Conservation (phyloP, 2,329 filamentous ascomycete species). For the Leptodontidium sp. region DNA sequence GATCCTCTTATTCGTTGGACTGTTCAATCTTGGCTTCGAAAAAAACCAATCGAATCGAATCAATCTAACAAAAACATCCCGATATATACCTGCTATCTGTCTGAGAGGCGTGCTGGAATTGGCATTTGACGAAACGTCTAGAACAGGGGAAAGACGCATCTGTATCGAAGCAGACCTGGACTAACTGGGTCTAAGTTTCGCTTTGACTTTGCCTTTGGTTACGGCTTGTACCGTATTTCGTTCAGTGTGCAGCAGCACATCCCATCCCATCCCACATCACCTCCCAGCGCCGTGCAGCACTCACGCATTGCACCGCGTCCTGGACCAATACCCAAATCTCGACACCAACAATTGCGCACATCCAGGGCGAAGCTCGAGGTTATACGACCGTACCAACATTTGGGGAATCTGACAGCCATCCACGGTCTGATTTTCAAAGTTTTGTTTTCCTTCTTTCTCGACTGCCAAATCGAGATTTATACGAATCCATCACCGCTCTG, state of each 20-base stretch:
- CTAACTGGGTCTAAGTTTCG: background rate
- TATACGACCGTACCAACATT: background rate
- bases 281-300: too few relatives aligned
- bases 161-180: background rate
- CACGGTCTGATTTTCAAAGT: background rate
- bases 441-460: background rate
- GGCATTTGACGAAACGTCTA: background rate
- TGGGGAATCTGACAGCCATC: too few relatives aligned
- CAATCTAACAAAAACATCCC: background rate
- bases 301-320: background rate
- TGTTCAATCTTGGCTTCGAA: too few relatives aligned
- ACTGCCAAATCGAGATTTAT: background rate
- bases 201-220: background rate
- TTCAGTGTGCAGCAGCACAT: background rate
- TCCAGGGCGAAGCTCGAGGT: background rate
- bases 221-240: background rate
- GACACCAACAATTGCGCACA: slow-evolving; percentile 1
- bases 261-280: background rate
- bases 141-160: background rate
- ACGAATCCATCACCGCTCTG: background rate
- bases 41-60: too few relatives aligned
- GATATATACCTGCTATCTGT: slow-evolving; percentile 4
- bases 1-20: background rate
- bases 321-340: background rate
- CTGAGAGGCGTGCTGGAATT: background rate